Evolutionary conservation across 2,329 filamentous ascomycete genomes (phyloP).

Genomic region (Colletotrichum tanaceti): DNA sequence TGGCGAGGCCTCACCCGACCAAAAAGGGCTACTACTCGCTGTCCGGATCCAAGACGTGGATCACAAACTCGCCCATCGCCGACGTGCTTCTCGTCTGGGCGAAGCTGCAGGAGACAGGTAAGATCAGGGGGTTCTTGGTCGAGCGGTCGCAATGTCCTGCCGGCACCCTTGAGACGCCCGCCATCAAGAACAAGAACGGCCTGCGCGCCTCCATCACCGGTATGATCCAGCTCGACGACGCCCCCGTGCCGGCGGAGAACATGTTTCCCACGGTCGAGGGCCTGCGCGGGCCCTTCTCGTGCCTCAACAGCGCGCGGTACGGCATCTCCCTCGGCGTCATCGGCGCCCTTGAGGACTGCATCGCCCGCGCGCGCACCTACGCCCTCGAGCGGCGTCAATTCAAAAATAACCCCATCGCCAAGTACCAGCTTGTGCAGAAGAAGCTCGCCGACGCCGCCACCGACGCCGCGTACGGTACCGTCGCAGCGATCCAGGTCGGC

Average conservation of each 20-base stretch:
- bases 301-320: constrained; percentile 91
- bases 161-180: constrained; percentile 89
- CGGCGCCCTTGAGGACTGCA: constrained; percentile 92
- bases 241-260: constrained; percentile 87
- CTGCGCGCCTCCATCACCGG: constrained; percentile 93
- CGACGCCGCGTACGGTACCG: constrained; percentile 89
- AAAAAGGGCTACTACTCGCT: constrained; percentile 85
- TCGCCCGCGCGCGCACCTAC: constrained; percentile 83
- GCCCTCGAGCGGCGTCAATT: constrained; percentile 96
- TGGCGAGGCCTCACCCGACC: constrained; percentile 83
- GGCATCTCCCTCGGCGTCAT: constrained; percentile 96
- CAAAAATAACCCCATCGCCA: constrained; percentile 93
- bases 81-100: constrained; percentile 92
- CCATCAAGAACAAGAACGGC: constrained; percentile 95
- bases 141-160: constrained; percentile 86
- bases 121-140: constrained; percentile 92
- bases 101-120: constrained; percentile 88
- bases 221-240: constrained; percentile 96
- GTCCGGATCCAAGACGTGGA: constrained; percentile 92
- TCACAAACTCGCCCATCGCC: constrained; percentile 91
- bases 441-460: constrained; percentile 94
- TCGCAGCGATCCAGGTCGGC: constrained; percentile 91
- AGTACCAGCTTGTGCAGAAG: constrained; percentile 97
- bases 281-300: constrained; percentile 88
- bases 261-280: constrained; percentile 95